Base-by-base conservation (phyloP, 1,139 yeast genomes). In the Magnusiomyces ingens region DNA sequence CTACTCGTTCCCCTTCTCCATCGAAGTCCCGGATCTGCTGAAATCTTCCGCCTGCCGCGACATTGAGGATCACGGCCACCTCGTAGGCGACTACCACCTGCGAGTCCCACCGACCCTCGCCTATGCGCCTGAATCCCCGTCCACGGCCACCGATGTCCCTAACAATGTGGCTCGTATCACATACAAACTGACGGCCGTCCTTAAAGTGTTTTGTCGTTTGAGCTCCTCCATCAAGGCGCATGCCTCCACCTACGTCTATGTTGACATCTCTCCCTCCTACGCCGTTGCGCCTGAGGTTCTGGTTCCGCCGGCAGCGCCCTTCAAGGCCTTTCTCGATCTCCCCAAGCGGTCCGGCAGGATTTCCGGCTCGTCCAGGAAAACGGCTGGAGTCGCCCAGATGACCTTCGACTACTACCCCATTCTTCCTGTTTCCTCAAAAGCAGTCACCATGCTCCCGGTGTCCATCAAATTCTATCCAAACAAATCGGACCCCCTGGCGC, bases 1-100 rank as follows among this genome's bases (percentile, higher is more conserved):
- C 2, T 45, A 45, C 26, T 11, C 19, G 4, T 45, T 45, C 29
- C 41, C 48, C 10, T 45, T 45, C 15, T 45, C 48, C n/a, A 32
- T 45, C 2, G 41, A 45, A 32, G 32, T 45, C 26, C 48, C 48
- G 6, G 41, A 45, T 2, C 29, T 35, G 2, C 48, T n/a, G 18
- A 32, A 12, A 8, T n/a, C n/a, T 2, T 8, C 17, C 6, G 38
- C 41, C n/a, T 45, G 48, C 29, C 17, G n/a, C 11, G 40, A 45
- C 38, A 29, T n/a, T 26, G 36, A 22, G 11, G 47, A 32, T n/a
- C 15, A n/a, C 12, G 19, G 21, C 19, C 21, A 17, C 17, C 4
- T 4, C 12, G 21, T 40, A 10, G 44, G 44, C 44, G 17, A 15
- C 4, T 15, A 11, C 35, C 47, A 44, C 12, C 36, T 44, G 19